phyloP scores from a whole-genome alignment of 352 stramenopile genomes.

The Phytopythium litorale region DNA sequence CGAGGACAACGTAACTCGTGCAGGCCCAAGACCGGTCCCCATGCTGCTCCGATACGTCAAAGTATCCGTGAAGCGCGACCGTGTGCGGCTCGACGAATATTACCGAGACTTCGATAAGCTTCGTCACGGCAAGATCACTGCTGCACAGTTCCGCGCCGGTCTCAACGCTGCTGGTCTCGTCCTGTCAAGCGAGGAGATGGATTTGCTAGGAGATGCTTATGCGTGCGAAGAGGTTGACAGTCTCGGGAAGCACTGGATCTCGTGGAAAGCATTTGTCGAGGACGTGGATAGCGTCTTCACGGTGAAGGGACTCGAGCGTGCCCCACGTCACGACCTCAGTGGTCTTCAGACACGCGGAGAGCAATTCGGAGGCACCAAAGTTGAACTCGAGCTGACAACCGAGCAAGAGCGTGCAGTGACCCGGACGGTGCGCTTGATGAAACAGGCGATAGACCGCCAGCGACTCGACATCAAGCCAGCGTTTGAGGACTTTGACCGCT shows the following conservation, averaged over 20 bases:
- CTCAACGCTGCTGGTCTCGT: slow-evolving; percentile 53
- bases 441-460: slow-evolving; percentile 55
- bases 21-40: slow-evolving; percentile 18
- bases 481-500: slow-evolving; percentile 81
- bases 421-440: slow-evolving; percentile 40
- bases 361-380: slow-evolving; percentile 52
- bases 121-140: slow-evolving; percentile 71
- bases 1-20: slow-evolving; percentile 33
- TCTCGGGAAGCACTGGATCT: slow-evolving; percentile 47
- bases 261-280: slow-evolving; percentile 77
- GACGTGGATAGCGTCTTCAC: slow-evolving; percentile 84
- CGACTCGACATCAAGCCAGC: slow-evolving; percentile 74
- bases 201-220: slow-evolving; percentile 52
- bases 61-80: slow-evolving; percentile 73
- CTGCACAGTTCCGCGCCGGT: slow-evolving; percentile 57
- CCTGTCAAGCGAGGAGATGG: slow-evolving; percentile 54
- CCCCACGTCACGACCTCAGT: slow-evolving; percentile 49
- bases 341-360: slow-evolving; percentile 41
- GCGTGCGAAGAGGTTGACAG: slow-evolving; percentile 56
- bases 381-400: slow-evolving; percentile 43
- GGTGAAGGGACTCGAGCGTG: slow-evolving; percentile 63
- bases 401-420: slow-evolving; percentile 54
- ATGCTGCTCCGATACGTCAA: slow-evolving; percentile 84
- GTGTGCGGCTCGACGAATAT: slow-evolving; percentile 78
- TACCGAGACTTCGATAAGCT: slow-evolving; percentile 85